These are phyloP conservation scores for Ogataea trehalophila DNA, from an alignment of 805 yeast genomes.

Conservation along the genomic window DNA sequence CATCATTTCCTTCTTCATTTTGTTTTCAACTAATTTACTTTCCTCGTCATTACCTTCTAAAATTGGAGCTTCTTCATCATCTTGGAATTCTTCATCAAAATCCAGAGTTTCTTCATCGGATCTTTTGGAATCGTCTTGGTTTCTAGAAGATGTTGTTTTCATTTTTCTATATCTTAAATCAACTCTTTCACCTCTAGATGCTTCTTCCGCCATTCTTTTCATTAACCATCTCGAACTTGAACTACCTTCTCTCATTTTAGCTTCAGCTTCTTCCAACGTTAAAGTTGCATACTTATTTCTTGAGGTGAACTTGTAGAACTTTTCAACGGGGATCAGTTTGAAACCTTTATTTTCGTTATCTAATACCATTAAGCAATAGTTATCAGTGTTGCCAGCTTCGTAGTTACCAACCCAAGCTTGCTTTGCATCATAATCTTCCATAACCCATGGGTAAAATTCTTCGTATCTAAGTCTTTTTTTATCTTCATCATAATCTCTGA, in stretches of 20 bases:
- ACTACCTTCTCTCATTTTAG: constrained; percentile 74
- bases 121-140: constrained; percentile 35
- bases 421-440: constrained; percentile 92
- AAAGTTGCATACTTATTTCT: constrained; percentile 90
- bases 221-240: constrained; percentile 90
- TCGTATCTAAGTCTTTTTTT: constrained; percentile 86
- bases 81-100: constrained; percentile 95
- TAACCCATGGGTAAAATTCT: constrained; percentile 96
- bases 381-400: constrained; percentile 84
- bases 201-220: constrained; percentile 75
- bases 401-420: constrained; percentile 95
- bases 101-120: constrained; percentile 91
- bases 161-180: constrained; percentile 47
- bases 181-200: constrained; percentile 47
- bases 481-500: constrained; percentile 73
- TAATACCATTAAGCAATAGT: constrained; percentile 79
- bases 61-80: constrained; percentile 98
- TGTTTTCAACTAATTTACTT: constrained; percentile 79
- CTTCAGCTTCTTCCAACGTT: constrained; percentile 95
- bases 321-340: constrained; percentile 92
- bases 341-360: constrained; percentile 72
- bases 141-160: constrained; percentile 34
- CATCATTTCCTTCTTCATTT: constrained; percentile 79
- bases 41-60: constrained; percentile 96
- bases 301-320: constrained; percentile 89